phyloP scores from a whole-genome alignment of 345 rosid genomes.

The Anastatica hierochuntica region DNA sequence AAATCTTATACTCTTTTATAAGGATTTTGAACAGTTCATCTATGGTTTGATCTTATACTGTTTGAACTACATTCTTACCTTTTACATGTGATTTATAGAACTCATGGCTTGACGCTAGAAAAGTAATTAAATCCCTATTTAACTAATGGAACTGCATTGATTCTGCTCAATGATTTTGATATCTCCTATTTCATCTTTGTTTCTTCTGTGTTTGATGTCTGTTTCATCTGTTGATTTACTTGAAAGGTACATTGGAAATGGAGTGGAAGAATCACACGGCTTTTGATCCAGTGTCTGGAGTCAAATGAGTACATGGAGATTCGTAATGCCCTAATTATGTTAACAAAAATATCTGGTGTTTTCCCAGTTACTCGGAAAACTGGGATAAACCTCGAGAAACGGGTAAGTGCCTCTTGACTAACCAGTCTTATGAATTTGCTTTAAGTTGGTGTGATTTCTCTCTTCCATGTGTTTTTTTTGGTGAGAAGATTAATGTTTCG shows the following conservation, averaged over 20 bases:
- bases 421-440: constrained; percentile 7
- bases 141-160: neutral
- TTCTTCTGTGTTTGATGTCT: constrained; percentile 8
- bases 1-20: no score
- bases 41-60: neutral
- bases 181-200: constrained; percentile 1
- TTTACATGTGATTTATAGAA: neutral
- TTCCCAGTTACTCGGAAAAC: constrained; percentile 97
- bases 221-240: constrained; percentile 18
- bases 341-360: constrained; percentile 88
- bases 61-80: neutral
- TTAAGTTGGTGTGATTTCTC: constrained; percentile 4
- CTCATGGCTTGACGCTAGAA: neutral
- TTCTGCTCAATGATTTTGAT: constrained; percentile 8
- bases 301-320: constrained; percentile 98
- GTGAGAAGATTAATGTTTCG: constrained; percentile 7
- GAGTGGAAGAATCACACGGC: constrained; percentile 90
- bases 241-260: constrained; percentile 97
- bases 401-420: constrained; percentile 42
- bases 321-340: constrained; percentile 85
- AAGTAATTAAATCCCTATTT: neutral
- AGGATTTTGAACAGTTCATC: no score
- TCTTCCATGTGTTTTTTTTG: constrained; percentile 7
- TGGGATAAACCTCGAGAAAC: constrained; percentile 97
- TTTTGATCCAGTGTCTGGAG: constrained; percentile 92